Percentiles rank a stretch among this genome's conserved stretches.
Conservation (phyloP, 257 asterid genomes). For the Solanum virginianum region DNA sequence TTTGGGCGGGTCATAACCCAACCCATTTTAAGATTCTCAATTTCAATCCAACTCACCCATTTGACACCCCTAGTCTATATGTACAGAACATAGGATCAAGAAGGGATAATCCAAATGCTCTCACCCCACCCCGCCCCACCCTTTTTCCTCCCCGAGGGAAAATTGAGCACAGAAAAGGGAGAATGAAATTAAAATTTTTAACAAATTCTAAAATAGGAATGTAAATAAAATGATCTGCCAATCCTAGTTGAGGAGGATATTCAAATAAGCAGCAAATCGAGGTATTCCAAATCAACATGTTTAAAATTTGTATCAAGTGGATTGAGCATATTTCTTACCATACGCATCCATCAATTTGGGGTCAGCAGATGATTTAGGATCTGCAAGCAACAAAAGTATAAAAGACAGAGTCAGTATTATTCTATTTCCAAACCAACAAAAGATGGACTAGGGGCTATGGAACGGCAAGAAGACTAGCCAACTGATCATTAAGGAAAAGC, state of each 20-base stretch:
- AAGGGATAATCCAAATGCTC: neutral
- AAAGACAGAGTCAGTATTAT: neutral
- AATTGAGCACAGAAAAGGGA: neutral
- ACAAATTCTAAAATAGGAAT: neutral
- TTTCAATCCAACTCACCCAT: too few relatives aligned
- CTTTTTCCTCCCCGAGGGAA: neutral
- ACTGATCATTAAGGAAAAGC: neutral
- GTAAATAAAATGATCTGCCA: neutral
- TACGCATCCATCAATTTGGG: constrained; percentile 64
- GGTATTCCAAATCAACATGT: neutral
- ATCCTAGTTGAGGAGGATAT: neutral
- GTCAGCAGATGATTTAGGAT: constrained; percentile 67
- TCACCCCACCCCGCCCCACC: neutral
- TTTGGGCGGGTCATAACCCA: too few relatives aligned
- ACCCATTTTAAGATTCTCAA: too few relatives aligned
- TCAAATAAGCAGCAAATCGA: neutral
- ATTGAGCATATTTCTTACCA: constrained; percentile 39
- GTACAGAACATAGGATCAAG: neutral
- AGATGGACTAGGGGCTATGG: neutral
- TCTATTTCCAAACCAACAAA: neutral
- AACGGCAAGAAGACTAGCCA: neutral
- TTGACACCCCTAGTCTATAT: neutral
- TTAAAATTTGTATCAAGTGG: neutral
- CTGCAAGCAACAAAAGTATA: constrained; percentile 31
- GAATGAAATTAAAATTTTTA: neutral